Evolutionary conservation across 352 stramenopile species (phyloP).

Genomic region (Pythium rhizo-oryzae): DNA sequence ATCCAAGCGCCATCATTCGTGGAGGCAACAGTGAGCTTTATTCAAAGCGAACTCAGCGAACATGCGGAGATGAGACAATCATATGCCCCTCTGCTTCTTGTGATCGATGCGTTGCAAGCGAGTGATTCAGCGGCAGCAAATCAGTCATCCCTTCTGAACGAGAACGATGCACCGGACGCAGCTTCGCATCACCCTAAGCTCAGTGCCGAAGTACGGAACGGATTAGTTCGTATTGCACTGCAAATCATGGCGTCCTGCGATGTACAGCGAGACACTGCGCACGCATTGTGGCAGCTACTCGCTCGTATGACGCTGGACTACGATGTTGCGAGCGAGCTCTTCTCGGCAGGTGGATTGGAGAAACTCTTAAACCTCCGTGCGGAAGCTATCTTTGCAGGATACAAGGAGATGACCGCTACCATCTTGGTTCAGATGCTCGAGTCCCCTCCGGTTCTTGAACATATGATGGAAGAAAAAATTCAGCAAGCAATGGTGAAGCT

Average conservation of each 20-base stretch:
- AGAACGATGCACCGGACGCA: not conserved
- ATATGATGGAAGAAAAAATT: conserved; percentile 90
- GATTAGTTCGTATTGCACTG: conserved; percentile 28
- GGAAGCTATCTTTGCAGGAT: conserved; percentile 57
- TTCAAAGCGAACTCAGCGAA: conserved; percentile 26
- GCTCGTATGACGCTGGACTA: conserved; percentile 72
- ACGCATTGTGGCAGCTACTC: conserved; percentile 78
- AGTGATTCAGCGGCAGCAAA: conserved; percentile 12
- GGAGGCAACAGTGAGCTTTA: conserved; percentile 45
- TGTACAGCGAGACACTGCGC: conserved; percentile 40
- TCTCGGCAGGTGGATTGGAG: conserved; percentile 54
- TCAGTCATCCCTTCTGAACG: conserved; percentile 4
- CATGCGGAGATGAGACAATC: conserved; percentile 36
- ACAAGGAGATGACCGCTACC: conserved; percentile 71
- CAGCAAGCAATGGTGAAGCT: conserved; percentile 75
- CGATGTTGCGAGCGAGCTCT: conserved; percentile 69
- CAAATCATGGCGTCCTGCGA: conserved; percentile 22
- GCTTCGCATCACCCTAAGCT: conserved; percentile 10
- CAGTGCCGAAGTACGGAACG: conserved; percentile 3
- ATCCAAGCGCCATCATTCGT: conserved; percentile 50
- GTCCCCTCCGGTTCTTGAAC: conserved; percentile 82
- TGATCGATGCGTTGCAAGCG: conserved; percentile 56
- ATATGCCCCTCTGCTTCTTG: conserved; percentile 59
- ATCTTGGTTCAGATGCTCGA: conserved; percentile 78
- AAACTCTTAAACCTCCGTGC: conserved; percentile 53